Conservation (phyloP, 352 stramenopile genomes). For the Globisporangium parvum region DNA sequence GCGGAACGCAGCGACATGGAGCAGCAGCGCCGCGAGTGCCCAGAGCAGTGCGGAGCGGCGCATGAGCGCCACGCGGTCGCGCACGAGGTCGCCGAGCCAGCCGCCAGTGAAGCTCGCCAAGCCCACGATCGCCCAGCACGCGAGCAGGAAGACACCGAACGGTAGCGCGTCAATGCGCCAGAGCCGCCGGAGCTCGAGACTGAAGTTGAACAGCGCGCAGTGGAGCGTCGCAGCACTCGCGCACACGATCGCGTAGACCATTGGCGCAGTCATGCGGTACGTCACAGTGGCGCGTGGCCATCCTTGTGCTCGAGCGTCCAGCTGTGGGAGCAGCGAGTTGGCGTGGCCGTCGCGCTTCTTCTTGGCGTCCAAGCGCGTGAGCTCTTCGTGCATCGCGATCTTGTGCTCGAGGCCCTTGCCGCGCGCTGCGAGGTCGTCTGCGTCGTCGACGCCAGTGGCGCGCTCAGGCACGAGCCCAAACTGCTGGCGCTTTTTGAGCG, state of each 20-base stretch:
- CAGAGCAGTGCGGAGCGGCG: constrained; percentile 34
- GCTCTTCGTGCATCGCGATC: constrained; percentile 16
- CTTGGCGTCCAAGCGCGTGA: constrained; percentile 4
- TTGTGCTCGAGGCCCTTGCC: constrained; percentile 16
- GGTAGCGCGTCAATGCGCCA: constrained; percentile 42
- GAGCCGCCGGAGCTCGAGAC: constrained; percentile 34
- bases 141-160: constrained; percentile 48
- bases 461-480: constrained; percentile 11
- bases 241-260: constrained; percentile 48
- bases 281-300: neutral
- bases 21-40: constrained; percentile 32
- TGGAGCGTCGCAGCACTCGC: constrained; percentile 51
- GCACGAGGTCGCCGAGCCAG: constrained; percentile 38
- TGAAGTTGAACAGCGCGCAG: constrained; percentile 63
- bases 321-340: constrained; percentile 5
- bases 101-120: constrained; percentile 48
- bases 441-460: neutral
- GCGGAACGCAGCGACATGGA: constrained; percentile 35
- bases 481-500: constrained; percentile 9
- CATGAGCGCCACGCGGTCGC: constrained; percentile 40
- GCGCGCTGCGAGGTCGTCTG: neutral
- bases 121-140: constrained; percentile 48
- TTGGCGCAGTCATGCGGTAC: constrained; percentile 22
- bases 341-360: neutral
- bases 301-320: neutral